Conservation (phyloP, 176 grass and related monocot species). For the Ampelocalamus luodianensis region DNA sequence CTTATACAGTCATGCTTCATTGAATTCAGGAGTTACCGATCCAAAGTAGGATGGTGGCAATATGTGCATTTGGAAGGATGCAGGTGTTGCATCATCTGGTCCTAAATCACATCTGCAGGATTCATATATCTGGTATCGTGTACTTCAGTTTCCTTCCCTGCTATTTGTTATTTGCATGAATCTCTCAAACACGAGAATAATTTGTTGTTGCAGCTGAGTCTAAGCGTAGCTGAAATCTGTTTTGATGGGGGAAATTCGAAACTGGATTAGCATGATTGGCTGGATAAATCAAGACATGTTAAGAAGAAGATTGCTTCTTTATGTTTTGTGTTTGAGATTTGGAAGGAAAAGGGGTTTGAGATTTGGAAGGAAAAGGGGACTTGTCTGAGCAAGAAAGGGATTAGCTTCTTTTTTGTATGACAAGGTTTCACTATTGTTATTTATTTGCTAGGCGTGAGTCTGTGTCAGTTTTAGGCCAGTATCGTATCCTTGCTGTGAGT, state of each 20-base stretch:
- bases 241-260: not conserved
- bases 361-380: not conserved
- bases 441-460: not conserved
- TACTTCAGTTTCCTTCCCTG: not conserved
- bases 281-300: not conserved
- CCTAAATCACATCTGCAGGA: not conserved
- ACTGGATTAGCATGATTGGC: not conserved
- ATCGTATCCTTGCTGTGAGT: not conserved
- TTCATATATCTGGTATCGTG: not conserved
- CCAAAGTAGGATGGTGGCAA: not conserved
- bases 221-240: not conserved
- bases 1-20: not conserved
- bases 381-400: not conserved
- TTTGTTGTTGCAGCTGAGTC: not conserved
- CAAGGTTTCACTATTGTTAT: not conserved
- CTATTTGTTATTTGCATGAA: not conserved
- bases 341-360: not conserved
- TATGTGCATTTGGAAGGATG: not conserved
- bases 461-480: not conserved
- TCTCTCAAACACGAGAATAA: not conserved
- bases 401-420: not conserved
- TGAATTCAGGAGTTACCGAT: slow-evolving; percentile 10
- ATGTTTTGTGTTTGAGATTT: slow-evolving; percentile 2
- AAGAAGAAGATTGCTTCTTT: not conserved
- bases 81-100: not conserved